phyloP scores from a whole-genome alignment of 2,329 filamentous ascomycete species.

The Phaeoacremonium minimum region DNA sequence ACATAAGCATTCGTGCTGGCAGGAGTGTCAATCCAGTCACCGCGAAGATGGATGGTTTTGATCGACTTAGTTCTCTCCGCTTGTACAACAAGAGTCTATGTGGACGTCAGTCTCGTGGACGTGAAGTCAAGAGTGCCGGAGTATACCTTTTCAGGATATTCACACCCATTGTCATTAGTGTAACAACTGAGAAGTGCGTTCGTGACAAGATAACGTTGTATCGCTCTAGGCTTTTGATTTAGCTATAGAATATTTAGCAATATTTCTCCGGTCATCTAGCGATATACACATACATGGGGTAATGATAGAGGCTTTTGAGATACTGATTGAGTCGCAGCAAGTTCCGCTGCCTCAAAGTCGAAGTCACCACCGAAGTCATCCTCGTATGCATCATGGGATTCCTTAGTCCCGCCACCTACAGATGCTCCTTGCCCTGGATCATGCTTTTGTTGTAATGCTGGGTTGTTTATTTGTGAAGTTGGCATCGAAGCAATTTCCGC shows the following conservation, averaged over 20 bases:
- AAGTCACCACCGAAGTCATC: slow-evolving; percentile 71
- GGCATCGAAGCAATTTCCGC: slow-evolving; percentile 25
- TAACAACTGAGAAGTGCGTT: slow-evolving; percentile 69
- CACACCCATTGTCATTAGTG: slow-evolving; percentile 54
- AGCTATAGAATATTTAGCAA: slow-evolving; percentile 66
- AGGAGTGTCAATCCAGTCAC: slow-evolving; percentile 81
- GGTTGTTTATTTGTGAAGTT: slow-evolving; percentile 10
- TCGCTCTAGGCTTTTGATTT: slow-evolving; percentile 64
- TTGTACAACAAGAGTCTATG: slow-evolving; percentile 74
- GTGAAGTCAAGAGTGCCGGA: background rate
- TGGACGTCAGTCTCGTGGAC: background rate
- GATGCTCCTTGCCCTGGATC: slow-evolving; percentile 21
- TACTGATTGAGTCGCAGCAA: slow-evolving; percentile 66
- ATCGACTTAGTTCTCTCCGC: slow-evolving; percentile 65
- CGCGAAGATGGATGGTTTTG: slow-evolving; percentile 71
- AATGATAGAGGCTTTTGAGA: slow-evolving; percentile 22
- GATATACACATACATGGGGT: slow-evolving; percentile 48
- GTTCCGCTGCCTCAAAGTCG: slow-evolving; percentile 74
- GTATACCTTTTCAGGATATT: slow-evolving; percentile 68
- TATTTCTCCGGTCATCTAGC: slow-evolving; percentile 19
- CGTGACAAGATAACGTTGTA: slow-evolving; percentile 82
- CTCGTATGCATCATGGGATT: slow-evolving; percentile 46
- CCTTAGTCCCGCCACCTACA: slow-evolving; percentile 25
- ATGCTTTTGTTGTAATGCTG: slow-evolving; percentile 6
- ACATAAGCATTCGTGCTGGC: slow-evolving; percentile 73